A percentile compares a stretch with the other conserved stretches of the same genome.
Conservation (phyloP, 768 basidiomycete genomes). For the Lactarius tabidus region DNA sequence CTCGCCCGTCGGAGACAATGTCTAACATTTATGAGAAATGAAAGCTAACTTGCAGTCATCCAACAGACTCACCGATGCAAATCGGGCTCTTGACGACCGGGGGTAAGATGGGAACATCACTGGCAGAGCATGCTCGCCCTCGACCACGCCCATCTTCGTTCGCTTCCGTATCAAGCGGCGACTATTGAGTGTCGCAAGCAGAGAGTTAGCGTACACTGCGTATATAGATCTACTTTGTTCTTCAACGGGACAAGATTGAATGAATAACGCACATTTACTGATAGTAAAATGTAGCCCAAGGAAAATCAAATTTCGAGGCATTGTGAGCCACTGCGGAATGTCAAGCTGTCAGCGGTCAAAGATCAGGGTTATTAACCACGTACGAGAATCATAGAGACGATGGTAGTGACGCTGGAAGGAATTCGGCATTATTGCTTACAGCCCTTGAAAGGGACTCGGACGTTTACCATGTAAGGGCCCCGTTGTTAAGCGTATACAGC, state of each 20-base stretch:
- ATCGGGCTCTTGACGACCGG: no score
- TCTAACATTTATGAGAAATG: background rate
- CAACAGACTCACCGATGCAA: background rate
- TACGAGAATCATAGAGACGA: conserved; percentile 12
- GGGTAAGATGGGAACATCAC: conserved; percentile 5
- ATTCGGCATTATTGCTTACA: background rate
- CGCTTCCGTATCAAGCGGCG: conserved; percentile 13
- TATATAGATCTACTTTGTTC: no score
- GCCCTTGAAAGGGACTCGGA: background rate
- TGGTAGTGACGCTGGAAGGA: conserved; percentile 6
- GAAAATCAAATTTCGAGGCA: conserved; percentile 20
- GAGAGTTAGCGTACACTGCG: conserved; percentile 18
- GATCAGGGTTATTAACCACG: background rate
- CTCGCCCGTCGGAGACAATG: background rate
- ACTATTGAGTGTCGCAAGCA: conserved; percentile 13
- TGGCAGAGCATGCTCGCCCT: background rate
- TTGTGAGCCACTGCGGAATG: conserved; percentile 10
- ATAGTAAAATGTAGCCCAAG: conserved; percentile 22
- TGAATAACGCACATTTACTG: conserved; percentile 16
- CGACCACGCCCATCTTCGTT: background rate
- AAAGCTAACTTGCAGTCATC: background rate
- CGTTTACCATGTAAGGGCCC: conserved; percentile 16
- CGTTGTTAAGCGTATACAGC: conserved; percentile 23
- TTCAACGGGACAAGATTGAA: background rate
- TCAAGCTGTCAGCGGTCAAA: background rate